Evolutionary conservation across 2,329 filamentous ascomycete species (phyloP).

Genomic region (Lecanosticta acicola): DNA sequence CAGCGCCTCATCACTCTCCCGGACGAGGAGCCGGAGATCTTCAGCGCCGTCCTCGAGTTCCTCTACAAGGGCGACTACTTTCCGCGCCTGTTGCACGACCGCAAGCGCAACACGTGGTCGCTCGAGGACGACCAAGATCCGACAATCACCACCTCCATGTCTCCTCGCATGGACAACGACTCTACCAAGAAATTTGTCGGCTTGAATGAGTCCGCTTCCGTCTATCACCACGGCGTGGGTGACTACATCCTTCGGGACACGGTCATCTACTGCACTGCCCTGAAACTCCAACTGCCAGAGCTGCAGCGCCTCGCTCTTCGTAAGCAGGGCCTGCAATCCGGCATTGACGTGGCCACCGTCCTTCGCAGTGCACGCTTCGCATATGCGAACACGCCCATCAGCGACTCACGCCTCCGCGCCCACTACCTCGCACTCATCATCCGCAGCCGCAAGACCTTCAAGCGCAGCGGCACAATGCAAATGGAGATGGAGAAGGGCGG

Average conservation of each 20-base stretch:
- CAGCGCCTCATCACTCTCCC: slow-evolving; percentile 73
- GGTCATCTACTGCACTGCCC: slow-evolving; percentile 86
- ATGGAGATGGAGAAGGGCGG: slow-evolving; percentile 93
- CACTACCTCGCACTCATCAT: slow-evolving; percentile 97
- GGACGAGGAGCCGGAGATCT: slow-evolving; percentile 80
- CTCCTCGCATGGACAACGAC: slow-evolving; percentile 45
- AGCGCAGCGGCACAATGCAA: slow-evolving; percentile 97
- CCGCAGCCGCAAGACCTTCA: slow-evolving; percentile 94
- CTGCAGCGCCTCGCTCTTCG: slow-evolving; percentile 85
- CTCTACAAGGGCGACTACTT: slow-evolving; percentile 97
- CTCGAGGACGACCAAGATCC: slow-evolving; percentile 62
- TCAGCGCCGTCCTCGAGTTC: slow-evolving; percentile 91
- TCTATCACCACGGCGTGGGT: slow-evolving; percentile 68
- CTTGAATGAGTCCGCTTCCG: slow-evolving; percentile 62
- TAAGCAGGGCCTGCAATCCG: slow-evolving; percentile 90
- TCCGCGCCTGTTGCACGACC: slow-evolving; percentile 80
- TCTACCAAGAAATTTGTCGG: slow-evolving; percentile 37
- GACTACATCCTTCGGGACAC: slow-evolving; percentile 84
- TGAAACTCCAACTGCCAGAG: slow-evolving; percentile 84
- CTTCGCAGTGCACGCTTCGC: slow-evolving; percentile 89
- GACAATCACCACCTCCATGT: slow-evolving; percentile 40
- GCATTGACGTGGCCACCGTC: slow-evolving; percentile 87
- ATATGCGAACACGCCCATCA: slow-evolving; percentile 90
- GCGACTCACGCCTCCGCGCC: slow-evolving; percentile 85
- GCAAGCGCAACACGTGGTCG: slow-evolving; percentile 79